Conservation (phyloP, 257 asterid species). For the Scutellaria baicalensis region DNA sequence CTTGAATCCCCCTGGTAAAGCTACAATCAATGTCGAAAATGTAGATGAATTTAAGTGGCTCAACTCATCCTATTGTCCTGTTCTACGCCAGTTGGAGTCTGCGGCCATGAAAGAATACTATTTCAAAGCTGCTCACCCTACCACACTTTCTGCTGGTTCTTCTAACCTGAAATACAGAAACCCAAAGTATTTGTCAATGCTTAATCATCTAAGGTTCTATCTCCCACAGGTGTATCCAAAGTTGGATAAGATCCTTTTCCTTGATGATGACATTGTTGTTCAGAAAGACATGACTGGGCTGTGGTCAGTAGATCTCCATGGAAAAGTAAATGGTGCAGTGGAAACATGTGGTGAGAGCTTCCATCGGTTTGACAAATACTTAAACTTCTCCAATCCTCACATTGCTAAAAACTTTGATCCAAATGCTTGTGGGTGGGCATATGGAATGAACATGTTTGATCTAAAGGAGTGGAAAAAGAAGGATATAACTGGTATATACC, state of each 20-base stretch:
- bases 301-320: slow-evolving; percentile 80
- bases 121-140: slow-evolving; percentile 95
- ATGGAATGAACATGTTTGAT: slow-evolving; percentile 97
- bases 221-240: slow-evolving; percentile 95
- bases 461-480: slow-evolving; percentile 90
- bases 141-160: slow-evolving; percentile 82
- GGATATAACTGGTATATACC: slow-evolving; percentile 98
- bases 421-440: slow-evolving; percentile 99
- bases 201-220: slow-evolving; percentile 93
- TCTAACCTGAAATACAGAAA: slow-evolving; percentile 94
- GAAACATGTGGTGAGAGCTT: slow-evolving; percentile 98
- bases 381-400: slow-evolving; percentile 92
- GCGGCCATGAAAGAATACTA: slow-evolving; percentile 97
- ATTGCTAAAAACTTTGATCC: slow-evolving; percentile 87
- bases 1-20: slow-evolving; percentile 96
- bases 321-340: slow-evolving; percentile 97
- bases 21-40: slow-evolving; percentile 92
- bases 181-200: slow-evolving; percentile 98
- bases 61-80: slow-evolving; percentile 92
- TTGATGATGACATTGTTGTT: slow-evolving; percentile 96
- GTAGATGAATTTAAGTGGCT: slow-evolving; percentile 98
- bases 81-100: slow-evolving; percentile 82
- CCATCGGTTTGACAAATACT: slow-evolving; percentile 94
- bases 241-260: slow-evolving; percentile 91
- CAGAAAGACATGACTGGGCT: slow-evolving; percentile 96